Conservation (phyloP, 192 early-diverging fungal species). For the Podila minutissima region DNA sequence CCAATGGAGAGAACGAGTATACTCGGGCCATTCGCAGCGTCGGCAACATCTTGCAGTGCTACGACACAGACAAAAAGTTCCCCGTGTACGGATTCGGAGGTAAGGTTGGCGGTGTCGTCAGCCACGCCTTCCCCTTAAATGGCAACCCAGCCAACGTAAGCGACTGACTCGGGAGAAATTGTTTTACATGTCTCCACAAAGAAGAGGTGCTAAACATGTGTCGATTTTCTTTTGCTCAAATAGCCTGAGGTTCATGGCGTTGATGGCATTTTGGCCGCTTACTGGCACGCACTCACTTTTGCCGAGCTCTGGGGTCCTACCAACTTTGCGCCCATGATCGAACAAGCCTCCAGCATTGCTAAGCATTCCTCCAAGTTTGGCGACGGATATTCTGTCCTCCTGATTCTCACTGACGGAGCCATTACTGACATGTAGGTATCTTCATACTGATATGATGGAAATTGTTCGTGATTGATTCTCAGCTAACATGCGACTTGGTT, state of each 20-base stretch:
- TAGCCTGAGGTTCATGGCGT: conserved; percentile 65
- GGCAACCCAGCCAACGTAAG: conserved; percentile 40
- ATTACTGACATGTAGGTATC: conserved; percentile 28
- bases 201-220: not conserved
- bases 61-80: conserved; percentile 61
- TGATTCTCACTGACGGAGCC: conserved; percentile 44
- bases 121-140: conserved; percentile 61
- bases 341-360: conserved; percentile 12
- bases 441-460: not conserved
- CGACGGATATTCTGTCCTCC: conserved; percentile 10
- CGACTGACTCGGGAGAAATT: not conserved
- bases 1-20: conserved; percentile 54
- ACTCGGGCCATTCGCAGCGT: conserved; percentile 60
- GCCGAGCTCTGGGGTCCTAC: conserved; percentile 62
- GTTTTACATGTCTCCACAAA: not conserved
- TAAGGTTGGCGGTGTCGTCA: conserved; percentile 48
- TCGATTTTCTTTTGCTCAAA: not conserved
- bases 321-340: conserved; percentile 61
- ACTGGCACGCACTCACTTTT: conserved; percentile 47
- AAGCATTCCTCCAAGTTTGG: not conserved
- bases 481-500: not conserved
- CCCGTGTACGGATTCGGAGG: conserved; percentile 69
- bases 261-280: conserved; percentile 57
- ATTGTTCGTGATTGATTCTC: not conserved
- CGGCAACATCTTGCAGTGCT: conserved; percentile 58